A percentile compares a stretch with the other conserved stretches of the same genome.
phyloP scores from a whole-genome alignment of 169 alveolate genomes.

The Plasmodium gonderi region DNA sequence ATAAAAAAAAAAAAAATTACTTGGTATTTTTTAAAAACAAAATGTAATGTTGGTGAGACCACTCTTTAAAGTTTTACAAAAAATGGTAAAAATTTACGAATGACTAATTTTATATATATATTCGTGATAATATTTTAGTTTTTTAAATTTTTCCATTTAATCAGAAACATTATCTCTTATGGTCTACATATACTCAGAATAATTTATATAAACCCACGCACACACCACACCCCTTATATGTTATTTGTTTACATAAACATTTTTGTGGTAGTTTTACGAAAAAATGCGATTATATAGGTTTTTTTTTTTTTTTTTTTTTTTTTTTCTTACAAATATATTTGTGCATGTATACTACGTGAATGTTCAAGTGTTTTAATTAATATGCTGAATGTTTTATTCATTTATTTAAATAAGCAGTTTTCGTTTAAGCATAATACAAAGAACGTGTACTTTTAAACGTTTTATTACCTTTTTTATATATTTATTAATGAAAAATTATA shows the following conservation, averaged over 20 bases:
- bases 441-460: neutral
- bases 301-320: neutral
- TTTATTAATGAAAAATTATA: neutral
- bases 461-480: neutral
- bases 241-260: neutral
- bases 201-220: neutral
- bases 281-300: too few species aligned
- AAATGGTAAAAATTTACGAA: neutral
- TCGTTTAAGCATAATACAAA: neutral
- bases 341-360: neutral
- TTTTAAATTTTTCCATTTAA: neutral
- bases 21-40: neutral
- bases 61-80: neutral
- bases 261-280: neutral
- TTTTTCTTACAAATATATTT: neutral
- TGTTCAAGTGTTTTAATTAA: neutral
- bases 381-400: neutral
- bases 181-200: neutral
- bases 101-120: neutral
- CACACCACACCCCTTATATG: neutral
- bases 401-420: neutral
- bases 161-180: neutral
- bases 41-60: neutral
- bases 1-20: neutral
- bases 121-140: neutral